Percentiles rank a stretch among this genome's conserved stretches.
phyloP scores from a whole-genome alignment of 2,329 filamentous ascomycete species.

The Cladosporium sp. region DNA sequence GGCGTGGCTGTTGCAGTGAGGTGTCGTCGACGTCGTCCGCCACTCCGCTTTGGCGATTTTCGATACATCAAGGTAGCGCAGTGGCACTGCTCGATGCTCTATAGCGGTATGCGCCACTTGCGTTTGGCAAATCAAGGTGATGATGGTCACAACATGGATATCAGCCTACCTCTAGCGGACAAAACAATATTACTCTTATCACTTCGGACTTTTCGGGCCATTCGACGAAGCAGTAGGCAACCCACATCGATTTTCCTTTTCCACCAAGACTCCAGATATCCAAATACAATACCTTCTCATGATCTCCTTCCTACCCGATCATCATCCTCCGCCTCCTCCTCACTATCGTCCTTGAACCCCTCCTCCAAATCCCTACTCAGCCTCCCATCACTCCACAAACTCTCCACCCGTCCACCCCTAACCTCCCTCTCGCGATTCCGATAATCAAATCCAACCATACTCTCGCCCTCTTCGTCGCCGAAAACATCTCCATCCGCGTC shows the following conservation, averaged over 20 bases:
- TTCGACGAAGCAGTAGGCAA: background rate
- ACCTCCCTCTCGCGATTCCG: constrained; percentile 31
- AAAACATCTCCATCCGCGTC: constrained; percentile 32
- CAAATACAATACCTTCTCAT: background rate
- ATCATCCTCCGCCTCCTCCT: constrained; percentile 47
- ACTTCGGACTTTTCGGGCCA: too few species aligned
- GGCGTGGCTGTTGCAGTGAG: too few species aligned
- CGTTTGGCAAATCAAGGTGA: too few species aligned
- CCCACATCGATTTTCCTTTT: background rate
- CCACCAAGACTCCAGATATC: background rate
- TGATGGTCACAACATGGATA: too few species aligned
- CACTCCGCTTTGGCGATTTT: too few species aligned
- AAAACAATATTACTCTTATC: too few species aligned
- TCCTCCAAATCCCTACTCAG: constrained; percentile 76
- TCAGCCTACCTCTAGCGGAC: too few species aligned
- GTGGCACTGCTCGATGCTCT: too few species aligned
- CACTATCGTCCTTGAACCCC: constrained; percentile 70
- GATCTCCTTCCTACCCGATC: constrained; percentile 5
- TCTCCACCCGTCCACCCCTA: constrained; percentile 31
- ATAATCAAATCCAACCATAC: constrained; percentile 42
- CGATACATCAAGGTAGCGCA: too few species aligned
- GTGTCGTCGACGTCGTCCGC: too few species aligned
- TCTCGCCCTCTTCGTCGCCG: constrained; percentile 44
- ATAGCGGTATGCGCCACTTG: too few species aligned
- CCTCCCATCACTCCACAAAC: constrained; percentile 52